These are phyloP conservation scores for Aspergillus carbonarius DNA, from an alignment of 2,329 filamentous ascomycete species.

Conservation along the genomic window DNA sequence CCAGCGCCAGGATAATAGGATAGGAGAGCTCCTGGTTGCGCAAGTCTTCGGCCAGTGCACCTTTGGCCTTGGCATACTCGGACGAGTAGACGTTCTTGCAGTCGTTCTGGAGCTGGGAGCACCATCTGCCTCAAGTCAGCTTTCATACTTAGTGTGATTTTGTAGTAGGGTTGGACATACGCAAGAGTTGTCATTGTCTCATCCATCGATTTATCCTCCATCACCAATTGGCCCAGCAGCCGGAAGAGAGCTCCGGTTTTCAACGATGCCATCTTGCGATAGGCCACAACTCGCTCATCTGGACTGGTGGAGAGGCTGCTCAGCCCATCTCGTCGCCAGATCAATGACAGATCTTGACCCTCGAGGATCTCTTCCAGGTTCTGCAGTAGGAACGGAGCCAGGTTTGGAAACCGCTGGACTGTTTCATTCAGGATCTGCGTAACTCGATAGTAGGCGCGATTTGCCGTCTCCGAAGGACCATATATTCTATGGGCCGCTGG, in stretches of 20 bases:
- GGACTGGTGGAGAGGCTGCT: constrained; percentile 9
- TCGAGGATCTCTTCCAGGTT: constrained; percentile 23
- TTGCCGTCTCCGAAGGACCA: constrained; percentile 23
- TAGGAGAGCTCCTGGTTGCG: constrained; percentile 21
- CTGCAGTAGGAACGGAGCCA: constrained; percentile 20
- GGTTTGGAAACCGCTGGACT: constrained; percentile 11
- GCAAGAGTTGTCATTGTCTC: constrained; percentile 19
- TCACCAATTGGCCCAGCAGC: constrained; percentile 20
- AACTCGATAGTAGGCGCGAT: constrained; percentile 24
- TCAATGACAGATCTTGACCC: constrained; percentile 23
- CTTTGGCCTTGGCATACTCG: constrained; percentile 22
- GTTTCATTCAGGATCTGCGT: constrained; percentile 21
- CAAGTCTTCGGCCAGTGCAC: constrained; percentile 21
- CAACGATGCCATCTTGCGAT: constrained; percentile 18
- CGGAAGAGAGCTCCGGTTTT: constrained; percentile 25
- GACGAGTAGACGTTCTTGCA: constrained; percentile 27
- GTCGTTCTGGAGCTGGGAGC: constrained; percentile 24
- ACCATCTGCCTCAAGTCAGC: constrained; percentile 17
- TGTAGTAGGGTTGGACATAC: constrained; percentile 7
- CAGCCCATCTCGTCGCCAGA: constrained; percentile 24
- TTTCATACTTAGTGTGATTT: background rate
- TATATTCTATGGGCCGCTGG: constrained; percentile 21
- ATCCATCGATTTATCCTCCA: constrained; percentile 18
- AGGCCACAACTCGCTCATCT: constrained; percentile 14
- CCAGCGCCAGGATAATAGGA: constrained; percentile 21